phyloP scores from a whole-genome alignment of 1,139 yeast species.

The Spathaspora sp. region DNA sequence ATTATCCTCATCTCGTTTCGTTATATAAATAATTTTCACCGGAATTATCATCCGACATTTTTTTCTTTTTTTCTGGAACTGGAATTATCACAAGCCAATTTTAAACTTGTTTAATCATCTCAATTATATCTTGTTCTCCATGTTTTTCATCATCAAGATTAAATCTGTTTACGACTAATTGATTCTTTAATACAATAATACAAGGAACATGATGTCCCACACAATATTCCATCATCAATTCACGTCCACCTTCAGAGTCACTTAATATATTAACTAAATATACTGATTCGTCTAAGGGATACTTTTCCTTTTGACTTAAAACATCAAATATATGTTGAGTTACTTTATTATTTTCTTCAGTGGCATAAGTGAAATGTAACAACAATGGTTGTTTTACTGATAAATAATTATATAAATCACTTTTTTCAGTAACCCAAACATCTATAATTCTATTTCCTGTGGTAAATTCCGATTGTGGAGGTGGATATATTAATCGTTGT shows the following conservation, averaged over 20 bases:
- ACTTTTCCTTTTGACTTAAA: constrained; percentile 50
- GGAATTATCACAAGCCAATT: constrained; percentile 2
- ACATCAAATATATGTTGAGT: constrained; percentile 64
- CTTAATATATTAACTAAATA: constrained; percentile 70
- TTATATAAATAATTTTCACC: background rate
- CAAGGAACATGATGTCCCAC: constrained; percentile 59
- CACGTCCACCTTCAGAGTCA: constrained; percentile 63
- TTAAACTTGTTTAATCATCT: constrained; percentile 45
- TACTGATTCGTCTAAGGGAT: constrained; percentile 38
- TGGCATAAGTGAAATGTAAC: constrained; percentile 75
- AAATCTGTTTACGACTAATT: constrained; percentile 48
- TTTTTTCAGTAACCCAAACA: constrained; percentile 42
- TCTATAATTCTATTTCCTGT: constrained; percentile 43
- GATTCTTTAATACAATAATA: constrained; percentile 65
- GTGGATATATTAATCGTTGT: constrained; percentile 38
- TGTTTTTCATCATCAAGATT: constrained; percentile 44
- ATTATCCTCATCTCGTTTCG: background rate
- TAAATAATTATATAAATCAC: constrained; percentile 57
- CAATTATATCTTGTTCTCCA: constrained; percentile 52
- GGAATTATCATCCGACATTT: background rate
- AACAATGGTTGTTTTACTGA: constrained; percentile 61
- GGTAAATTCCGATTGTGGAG: constrained; percentile 35
- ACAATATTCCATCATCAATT: constrained; percentile 56
- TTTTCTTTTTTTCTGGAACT: background rate
- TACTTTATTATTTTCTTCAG: constrained; percentile 57